Evolutionary conservation across 2,329 filamentous ascomycete species (phyloP).

Genomic region (Dothistroma septosporum): DNA sequence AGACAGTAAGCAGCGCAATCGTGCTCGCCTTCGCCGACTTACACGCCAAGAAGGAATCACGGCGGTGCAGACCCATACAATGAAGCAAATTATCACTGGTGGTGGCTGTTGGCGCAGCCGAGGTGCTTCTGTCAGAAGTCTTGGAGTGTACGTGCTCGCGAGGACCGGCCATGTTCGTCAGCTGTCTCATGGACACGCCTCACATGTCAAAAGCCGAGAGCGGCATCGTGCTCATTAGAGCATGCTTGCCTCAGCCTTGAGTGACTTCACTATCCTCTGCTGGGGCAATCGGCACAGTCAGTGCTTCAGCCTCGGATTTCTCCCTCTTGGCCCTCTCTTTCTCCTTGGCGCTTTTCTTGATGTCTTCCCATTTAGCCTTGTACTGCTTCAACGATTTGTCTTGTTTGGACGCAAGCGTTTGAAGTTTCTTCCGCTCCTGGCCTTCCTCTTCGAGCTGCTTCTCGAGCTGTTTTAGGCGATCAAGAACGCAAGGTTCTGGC

Average conservation of each 20-base stretch:
- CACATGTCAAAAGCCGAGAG: too few species aligned
- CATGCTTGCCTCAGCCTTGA: neutral
- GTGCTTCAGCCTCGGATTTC: conserved; percentile 5
- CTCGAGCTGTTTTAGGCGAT: conserved; percentile 48
- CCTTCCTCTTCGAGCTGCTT: conserved; percentile 55
- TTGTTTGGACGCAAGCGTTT: conserved; percentile 58
- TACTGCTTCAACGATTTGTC: conserved; percentile 62
- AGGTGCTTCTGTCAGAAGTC: too few species aligned
- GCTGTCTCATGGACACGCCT: too few species aligned
- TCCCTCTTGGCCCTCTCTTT: conserved; percentile 22
- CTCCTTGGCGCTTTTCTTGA: conserved; percentile 59
- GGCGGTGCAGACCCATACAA: too few species aligned
- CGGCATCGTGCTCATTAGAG: too few species aligned
- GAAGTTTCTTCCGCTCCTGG: conserved; percentile 61
- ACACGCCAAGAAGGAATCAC: too few species aligned
- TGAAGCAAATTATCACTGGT: too few species aligned
- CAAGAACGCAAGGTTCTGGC: conserved; percentile 54
- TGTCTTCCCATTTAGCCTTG: conserved; percentile 62
- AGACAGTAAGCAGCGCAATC: too few species aligned
- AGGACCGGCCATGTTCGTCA: too few species aligned
- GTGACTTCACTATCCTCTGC: conserved; percentile 1
- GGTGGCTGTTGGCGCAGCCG: too few species aligned
- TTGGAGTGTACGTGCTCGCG: too few species aligned
- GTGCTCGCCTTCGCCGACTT: too few species aligned
- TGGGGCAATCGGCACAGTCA: neutral